phyloP scores from a whole-genome alignment of 2,329 filamentous ascomycete species.

The Amphichorda felina region DNA sequence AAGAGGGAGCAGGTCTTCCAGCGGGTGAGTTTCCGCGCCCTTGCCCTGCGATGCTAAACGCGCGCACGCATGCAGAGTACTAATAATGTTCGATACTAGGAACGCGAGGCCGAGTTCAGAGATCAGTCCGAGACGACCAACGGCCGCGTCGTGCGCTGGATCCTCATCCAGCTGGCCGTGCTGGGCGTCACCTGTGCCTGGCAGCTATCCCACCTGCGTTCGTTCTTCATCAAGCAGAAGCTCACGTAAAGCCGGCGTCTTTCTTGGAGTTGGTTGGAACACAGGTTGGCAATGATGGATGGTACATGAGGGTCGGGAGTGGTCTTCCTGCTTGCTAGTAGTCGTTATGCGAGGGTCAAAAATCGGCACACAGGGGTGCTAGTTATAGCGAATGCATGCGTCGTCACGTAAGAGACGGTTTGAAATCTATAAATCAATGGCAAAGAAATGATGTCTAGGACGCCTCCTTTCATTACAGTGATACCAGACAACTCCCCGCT shows the following conservation, averaged over 20 bases:
- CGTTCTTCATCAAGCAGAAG: constrained; percentile 99
- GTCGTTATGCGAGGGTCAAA: too few species aligned
- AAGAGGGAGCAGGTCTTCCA: constrained; percentile 94
- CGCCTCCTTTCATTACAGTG: constrained; percentile 2
- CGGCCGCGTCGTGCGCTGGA: constrained; percentile 84
- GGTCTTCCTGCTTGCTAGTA: too few species aligned
- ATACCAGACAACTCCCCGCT: neutral
- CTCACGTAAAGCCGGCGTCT: constrained; percentile 52
- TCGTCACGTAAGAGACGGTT: neutral
- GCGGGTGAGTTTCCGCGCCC: constrained; percentile 43
- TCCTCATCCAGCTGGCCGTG: constrained; percentile 76
- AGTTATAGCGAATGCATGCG: neutral
- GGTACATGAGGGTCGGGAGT: neutral
- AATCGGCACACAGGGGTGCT: neutral
- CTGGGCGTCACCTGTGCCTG: constrained; percentile 84
- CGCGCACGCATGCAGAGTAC: too few species aligned
- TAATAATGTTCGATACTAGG: constrained; percentile 44
- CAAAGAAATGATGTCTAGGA: neutral
- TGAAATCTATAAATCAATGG: too few species aligned
- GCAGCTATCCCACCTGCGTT: constrained; percentile 90
- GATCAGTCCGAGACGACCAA: constrained; percentile 96
- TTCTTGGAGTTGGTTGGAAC: too few species aligned
- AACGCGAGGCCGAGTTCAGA: constrained; percentile 94
- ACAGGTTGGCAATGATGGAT: too few species aligned
- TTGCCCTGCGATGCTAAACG: neutral